These are phyloP conservation scores for Colletotrichum aenigma DNA, from an alignment of 2,329 filamentous ascomycete species.

Conservation along the genomic window DNA sequence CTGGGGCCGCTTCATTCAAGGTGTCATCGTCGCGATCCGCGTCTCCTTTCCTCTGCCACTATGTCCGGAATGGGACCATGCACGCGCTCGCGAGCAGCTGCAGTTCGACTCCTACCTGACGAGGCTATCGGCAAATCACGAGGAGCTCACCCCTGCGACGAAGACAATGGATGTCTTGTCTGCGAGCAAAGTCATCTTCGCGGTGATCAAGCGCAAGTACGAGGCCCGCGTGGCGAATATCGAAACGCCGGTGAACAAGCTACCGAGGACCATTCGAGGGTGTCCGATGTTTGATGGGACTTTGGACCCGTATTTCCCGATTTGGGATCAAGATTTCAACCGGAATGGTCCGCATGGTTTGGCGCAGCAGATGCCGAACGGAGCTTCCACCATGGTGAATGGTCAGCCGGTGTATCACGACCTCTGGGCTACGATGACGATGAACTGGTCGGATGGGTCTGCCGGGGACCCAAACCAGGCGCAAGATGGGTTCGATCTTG, in stretches of 20 bases:
- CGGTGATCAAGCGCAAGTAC: conserved; percentile 51
- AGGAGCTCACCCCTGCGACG: conserved; percentile 25
- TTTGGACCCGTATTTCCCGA: conserved; percentile 47
- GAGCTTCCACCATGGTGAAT: conserved; percentile 6
- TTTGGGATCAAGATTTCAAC: conserved; percentile 46
- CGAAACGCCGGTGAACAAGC: conserved; percentile 24
- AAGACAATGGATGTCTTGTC: conserved; percentile 45
- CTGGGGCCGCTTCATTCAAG: conserved; percentile 45
- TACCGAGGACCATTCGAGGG: conserved; percentile 24
- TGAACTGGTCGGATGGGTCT: conserved; percentile 41
- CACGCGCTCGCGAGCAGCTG: conserved; percentile 42
- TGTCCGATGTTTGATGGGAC: conserved; percentile 60
- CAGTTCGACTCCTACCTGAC: conserved; percentile 43
- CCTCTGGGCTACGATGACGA: conserved; percentile 53
- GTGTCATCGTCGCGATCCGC: conserved; percentile 47
- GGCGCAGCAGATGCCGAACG: not conserved
- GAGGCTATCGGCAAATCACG: conserved; percentile 31
- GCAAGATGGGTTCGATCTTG: not conserved
- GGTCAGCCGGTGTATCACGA: conserved; percentile 41
- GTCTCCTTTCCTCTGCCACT: conserved; percentile 48
- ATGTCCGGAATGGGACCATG: conserved; percentile 37
- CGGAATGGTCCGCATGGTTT: not conserved
- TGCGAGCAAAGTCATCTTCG: conserved; percentile 50
- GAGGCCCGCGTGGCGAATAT: conserved; percentile 40
- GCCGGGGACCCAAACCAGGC: not conserved